These are phyloP conservation scores for Trichoderma harzianum DNA, from an alignment of 2,329 filamentous ascomycete species.

Conservation along the genomic window DNA sequence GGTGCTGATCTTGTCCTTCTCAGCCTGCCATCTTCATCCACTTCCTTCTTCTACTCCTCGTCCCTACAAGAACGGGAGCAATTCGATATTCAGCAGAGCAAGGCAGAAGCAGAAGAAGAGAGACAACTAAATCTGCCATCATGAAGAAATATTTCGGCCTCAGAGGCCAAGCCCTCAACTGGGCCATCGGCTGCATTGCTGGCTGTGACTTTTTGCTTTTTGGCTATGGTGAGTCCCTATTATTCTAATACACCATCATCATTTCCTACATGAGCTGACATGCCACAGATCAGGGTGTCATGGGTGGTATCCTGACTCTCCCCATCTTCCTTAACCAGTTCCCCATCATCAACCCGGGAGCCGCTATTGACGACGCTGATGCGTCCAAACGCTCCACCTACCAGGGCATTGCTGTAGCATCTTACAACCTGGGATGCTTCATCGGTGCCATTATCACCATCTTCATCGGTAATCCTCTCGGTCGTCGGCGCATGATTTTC, in stretches of 20 bases:
- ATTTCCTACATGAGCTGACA: not conserved
- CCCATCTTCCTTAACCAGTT: conserved; percentile 57
- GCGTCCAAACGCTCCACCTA: conserved; percentile 46
- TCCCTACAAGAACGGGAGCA: not conserved
- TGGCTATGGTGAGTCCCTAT: conserved; percentile 45
- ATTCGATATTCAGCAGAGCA: not conserved
- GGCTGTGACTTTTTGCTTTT: conserved; percentile 68
- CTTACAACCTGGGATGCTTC: conserved; percentile 60
- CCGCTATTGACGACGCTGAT: conserved; percentile 34
- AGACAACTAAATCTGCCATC: conserved; percentile 21
- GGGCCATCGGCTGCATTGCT: conserved; percentile 67
- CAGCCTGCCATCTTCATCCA: not conserved
- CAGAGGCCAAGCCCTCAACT: conserved; percentile 61
- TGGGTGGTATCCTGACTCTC: conserved; percentile 71
- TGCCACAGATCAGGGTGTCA: conserved; percentile 69
- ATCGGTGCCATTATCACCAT: conserved; percentile 63
- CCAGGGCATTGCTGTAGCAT: conserved; percentile 53
- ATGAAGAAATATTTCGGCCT: conserved; percentile 59
- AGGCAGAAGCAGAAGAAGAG: not conserved
- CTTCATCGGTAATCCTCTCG: conserved; percentile 62
- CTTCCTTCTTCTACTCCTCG: not conserved
- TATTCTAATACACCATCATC: not conserved
- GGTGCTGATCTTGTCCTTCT: conserved; percentile 1
- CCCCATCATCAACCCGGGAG: conserved; percentile 46
- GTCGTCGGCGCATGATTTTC: conserved; percentile 57